Percentiles rank a stretch among this genome's conserved stretches.
phyloP scores from a whole-genome alignment of 495 filamentous ascomycete genomes.

The Oidiodendron maius region DNA sequence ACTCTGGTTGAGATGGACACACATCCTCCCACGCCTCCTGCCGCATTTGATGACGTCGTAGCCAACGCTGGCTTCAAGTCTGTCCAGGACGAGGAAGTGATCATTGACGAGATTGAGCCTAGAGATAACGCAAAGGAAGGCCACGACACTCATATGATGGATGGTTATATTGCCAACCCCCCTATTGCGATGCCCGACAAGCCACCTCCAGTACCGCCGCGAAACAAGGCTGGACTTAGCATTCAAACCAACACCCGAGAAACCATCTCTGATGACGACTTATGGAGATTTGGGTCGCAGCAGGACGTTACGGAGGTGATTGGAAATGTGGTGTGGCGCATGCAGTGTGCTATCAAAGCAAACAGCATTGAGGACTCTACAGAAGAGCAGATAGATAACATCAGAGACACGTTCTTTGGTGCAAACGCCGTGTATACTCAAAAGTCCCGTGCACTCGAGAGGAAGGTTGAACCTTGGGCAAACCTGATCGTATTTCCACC shows the following conservation, averaged over 20 bases:
- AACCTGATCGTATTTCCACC: conserved; percentile 36
- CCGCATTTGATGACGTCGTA: conserved; percentile 1
- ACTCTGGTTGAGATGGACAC: conserved; percentile 26
- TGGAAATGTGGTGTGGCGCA: conserved; percentile 80
- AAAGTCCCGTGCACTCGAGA: conserved; percentile 14
- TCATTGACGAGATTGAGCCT: conserved; percentile 4
- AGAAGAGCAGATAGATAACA: conserved; percentile 72
- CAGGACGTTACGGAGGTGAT: conserved; percentile 97
- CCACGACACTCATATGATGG: conserved; percentile 14
- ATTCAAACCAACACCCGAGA: conserved; percentile 16
- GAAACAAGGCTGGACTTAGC: conserved; percentile 21
- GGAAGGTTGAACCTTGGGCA: conserved; percentile 21
- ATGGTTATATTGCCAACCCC: conserved; percentile 1
- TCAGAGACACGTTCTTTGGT: conserved; percentile 54
- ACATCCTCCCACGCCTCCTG: not conserved
- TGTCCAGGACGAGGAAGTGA: not conserved
- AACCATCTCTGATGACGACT: conserved; percentile 34
- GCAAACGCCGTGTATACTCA: conserved; percentile 16
- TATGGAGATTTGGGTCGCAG: conserved; percentile 56
- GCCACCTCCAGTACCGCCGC: conserved; percentile 35
- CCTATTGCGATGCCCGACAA: conserved; percentile 16
- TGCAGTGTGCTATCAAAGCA: conserved; percentile 81
- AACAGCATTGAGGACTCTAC: conserved; percentile 44
- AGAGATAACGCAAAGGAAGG: not conserved
- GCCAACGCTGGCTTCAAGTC: not conserved